phyloP scores from a whole-genome alignment of 306 rosid species.

The Prunus campanulata region DNA sequence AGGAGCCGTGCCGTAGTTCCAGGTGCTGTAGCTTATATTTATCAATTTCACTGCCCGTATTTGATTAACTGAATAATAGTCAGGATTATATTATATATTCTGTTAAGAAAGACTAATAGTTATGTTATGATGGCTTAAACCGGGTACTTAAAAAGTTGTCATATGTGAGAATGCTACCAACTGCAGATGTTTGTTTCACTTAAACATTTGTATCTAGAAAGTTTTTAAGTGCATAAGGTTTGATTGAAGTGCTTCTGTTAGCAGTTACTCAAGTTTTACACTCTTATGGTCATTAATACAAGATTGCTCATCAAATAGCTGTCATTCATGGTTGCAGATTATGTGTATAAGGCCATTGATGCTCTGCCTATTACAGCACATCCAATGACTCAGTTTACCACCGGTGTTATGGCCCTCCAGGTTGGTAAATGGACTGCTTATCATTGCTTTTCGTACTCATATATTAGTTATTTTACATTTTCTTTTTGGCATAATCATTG shows the following conservation, averaged over 20 bases:
- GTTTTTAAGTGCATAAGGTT: neutral
- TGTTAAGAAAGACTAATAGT: neutral
- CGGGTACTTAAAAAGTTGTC: neutral
- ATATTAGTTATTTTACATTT: neutral
- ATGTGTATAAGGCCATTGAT: constrained; percentile 86
- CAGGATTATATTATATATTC: neutral
- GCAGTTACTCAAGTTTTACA: neutral
- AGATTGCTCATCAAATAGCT: constrained; percentile 16
- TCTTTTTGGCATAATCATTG: neutral
- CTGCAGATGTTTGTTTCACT: neutral
- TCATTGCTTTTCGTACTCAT: constrained; percentile 3
- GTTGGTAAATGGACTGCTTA: constrained; percentile 42
- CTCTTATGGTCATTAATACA: neutral
- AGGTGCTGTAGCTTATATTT: constrained; percentile 46
- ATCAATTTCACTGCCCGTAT: constrained; percentile 14
- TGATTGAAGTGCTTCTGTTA: neutral
- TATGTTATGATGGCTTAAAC: neutral
- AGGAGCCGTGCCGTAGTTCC: constrained; percentile 77
- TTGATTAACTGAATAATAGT: neutral
- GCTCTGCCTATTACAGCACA: constrained; percentile 85
- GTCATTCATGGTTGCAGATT: constrained; percentile 56
- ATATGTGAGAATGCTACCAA: neutral
- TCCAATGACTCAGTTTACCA: constrained; percentile 93
- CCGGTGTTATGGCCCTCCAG: constrained; percentile 99
- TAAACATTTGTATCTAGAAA: constrained; percentile 1